Base-by-base conservation (phyloP, 2,329 filamentous ascomycete genomes). In the Dichotomopilus funicola region DNA sequence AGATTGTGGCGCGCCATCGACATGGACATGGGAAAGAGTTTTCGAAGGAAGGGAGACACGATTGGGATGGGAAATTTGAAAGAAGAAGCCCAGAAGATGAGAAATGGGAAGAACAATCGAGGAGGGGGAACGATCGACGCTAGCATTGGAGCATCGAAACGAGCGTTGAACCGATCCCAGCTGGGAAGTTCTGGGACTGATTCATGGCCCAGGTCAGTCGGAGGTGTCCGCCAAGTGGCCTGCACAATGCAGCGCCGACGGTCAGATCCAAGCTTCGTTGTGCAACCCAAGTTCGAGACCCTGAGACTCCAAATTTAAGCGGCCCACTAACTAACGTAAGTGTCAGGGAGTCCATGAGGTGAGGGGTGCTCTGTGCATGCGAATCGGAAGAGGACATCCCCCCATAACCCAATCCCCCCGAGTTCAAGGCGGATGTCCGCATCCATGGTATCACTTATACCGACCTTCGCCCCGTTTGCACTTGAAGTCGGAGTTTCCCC, bases 361-460 rank as follows among this genome's bases (percentile, higher is more conserved):
- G 47, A 45, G 52, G 38, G 35, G n/a, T 36, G 41, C 43, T 37
- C 8, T 47, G 40, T 27, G 36, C 44, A 53, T 31, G 54, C 54
- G 46, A 51, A 49, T 59, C 49, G 46, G 49, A 54, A 35, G 46
- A 58, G 55, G 54, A 57, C 49, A 49, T 47, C 51, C 50, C 49
- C 55, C 43, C 19, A 5, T 27, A 40, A 35, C 51, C 46, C 47
- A 43, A 44, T 42, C 19, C 19, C 19, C 19, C 19, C 19, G 19
- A 27, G 19, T 27, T 27, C 19, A 2, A 27, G 19, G 19, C 19
- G 19, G 19, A 27, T 40, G 12, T 40, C 56, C 59, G 61, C 59
- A 44, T 54, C 60, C 61, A 60, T 60, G 35, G 19, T 46, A 51
- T 46, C 45, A 34, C 54, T 61, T 63, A 61, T 61, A 59, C 57